These are phyloP conservation scores for Posidonia australis DNA, from an alignment of 106 monocot genomes.

Conservation along the genomic window DNA sequence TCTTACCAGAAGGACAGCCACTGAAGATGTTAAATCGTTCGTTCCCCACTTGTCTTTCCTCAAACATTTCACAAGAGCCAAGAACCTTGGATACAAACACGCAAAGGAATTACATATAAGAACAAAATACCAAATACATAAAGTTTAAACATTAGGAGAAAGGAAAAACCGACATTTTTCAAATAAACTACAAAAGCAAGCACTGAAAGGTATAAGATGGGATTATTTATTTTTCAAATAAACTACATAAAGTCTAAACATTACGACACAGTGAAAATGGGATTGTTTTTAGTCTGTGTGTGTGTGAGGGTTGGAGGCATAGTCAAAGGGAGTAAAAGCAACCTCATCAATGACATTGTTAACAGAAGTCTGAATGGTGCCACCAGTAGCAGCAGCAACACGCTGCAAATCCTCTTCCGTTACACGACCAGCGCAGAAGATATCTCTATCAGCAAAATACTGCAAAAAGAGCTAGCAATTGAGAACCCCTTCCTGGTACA, in stretches of 20 bases:
- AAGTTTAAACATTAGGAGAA: neutral
- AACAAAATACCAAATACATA: neutral
- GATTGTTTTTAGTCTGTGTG: no score
- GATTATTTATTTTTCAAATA: no score
- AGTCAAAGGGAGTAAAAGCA: neutral
- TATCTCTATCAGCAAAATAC: slow-evolving; percentile 99
- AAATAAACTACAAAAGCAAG: neutral
- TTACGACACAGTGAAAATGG: no score
- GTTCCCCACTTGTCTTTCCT: slow-evolving; percentile 98
- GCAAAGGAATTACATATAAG: neutral
- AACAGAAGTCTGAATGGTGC: slow-evolving; percentile 91
- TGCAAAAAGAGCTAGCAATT: slow-evolving; percentile 13
- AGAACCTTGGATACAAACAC: slow-evolving; percentile 45
- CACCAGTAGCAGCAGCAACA: slow-evolving; percentile 94
- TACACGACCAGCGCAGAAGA: slow-evolving; percentile 98
- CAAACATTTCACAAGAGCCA: slow-evolving; percentile 84
- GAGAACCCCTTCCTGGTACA: neutral
- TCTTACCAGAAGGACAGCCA: slow-evolving; percentile 90
- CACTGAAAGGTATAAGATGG: neutral
- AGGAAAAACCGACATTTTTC: neutral
- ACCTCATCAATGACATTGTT: slow-evolving; percentile 97
- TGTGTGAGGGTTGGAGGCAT: neutral
- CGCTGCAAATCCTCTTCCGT: slow-evolving; percentile 90
- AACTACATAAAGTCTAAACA: no score
- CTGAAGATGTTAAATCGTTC: slow-evolving; percentile 98